Base-by-base conservation (phyloP, 768 basidiomycete species). In the Naganishia vaughanmartiniae region DNA sequence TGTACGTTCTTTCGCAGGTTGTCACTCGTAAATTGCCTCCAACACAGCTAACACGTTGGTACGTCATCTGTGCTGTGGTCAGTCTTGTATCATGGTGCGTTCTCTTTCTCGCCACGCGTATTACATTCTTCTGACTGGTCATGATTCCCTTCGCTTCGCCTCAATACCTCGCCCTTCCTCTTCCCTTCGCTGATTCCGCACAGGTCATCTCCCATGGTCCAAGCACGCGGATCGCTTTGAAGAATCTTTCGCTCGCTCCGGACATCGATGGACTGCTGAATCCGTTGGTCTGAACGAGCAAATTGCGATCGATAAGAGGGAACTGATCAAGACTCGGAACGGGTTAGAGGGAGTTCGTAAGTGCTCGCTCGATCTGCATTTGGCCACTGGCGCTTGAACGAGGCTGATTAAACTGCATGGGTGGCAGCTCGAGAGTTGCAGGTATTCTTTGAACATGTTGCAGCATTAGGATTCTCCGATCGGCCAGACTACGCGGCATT, bases 141-240 rank as follows among this genome's bases (percentile, higher is more conserved):
- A 55, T 51, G n/a, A n/a, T n/a, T n/a, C n/a, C n/a, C n/a, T n/a
- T n/a, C n/a, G n/a, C n/a, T n/a, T n/a, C n/a, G 4, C 48, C 19
- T 4, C 48, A 51, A 6, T 51, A 4, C 17, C 6, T 17, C 17
- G 17, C 48, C 6, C 24, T 6, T 26, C 60, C 33, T 39, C 12
- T 21, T 42, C 60, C 34, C 65, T 4, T 42, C 31, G 6, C 14
- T 24, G 0, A 14, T 26, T 15, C 36, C 9, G 5, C 34, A 26
- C 34, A 70, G 70, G 70, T 12, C 14, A 7, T 7, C 71, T 72
- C 15, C 71, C 71, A 6, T 72, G 71, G 71, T 72, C 71, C 6
- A 57, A 30, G n/a, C 30, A 72, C 21, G 71, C 65, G 6, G 42
- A 67, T 48, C 28, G 56, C 31, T 72, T 72, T 30, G 65, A 72